These are phyloP conservation scores for Aspergillus leporis DNA, from an alignment of 495 filamentous ascomycete genomes.

Conservation along the genomic window DNA sequence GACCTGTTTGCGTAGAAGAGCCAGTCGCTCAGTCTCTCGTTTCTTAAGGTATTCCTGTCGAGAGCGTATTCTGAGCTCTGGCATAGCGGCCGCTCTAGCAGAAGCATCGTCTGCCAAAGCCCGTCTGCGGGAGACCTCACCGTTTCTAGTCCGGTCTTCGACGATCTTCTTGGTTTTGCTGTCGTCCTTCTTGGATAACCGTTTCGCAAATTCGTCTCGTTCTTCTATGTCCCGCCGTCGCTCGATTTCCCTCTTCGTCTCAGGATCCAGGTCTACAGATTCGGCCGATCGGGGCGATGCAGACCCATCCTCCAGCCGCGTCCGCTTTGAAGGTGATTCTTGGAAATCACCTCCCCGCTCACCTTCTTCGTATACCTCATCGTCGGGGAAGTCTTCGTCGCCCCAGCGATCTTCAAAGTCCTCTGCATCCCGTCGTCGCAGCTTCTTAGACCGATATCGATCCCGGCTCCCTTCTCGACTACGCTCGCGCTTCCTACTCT, in stretches of 20 bases:
- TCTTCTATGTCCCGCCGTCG: slow-evolving; percentile 66
- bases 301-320: slow-evolving; percentile 55
- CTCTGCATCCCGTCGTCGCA: slow-evolving; percentile 51
- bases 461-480: slow-evolving; percentile 47
- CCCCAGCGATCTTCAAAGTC: slow-evolving; percentile 79
- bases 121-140: slow-evolving; percentile 58
- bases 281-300: slow-evolving; percentile 45
- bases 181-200: slow-evolving; percentile 68
- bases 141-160: slow-evolving; percentile 63
- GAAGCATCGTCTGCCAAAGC: slow-evolving; percentile 65
- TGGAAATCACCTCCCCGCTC: slow-evolving; percentile 40
- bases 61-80: slow-evolving; percentile 76
- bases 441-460: slow-evolving; percentile 52
- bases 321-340: slow-evolving; percentile 59
- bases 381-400: slow-evolving; percentile 64
- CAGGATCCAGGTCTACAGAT: slow-evolving; percentile 59
- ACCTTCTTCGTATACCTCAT: slow-evolving; percentile 38
- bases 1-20: slow-evolving; percentile 86
- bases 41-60: slow-evolving; percentile 94
- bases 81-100: slow-evolving; percentile 63
- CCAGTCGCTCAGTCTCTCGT: slow-evolving; percentile 80
- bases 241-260: slow-evolving; percentile 54
- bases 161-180: slow-evolving; percentile 73
- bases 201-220: slow-evolving; percentile 71
- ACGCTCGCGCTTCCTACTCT: slow-evolving; percentile 44